These are phyloP conservation scores for Syncephalastrum contaminatum DNA, from an alignment of 371 early-diverging fungal species.

Conservation along the genomic window DNA sequence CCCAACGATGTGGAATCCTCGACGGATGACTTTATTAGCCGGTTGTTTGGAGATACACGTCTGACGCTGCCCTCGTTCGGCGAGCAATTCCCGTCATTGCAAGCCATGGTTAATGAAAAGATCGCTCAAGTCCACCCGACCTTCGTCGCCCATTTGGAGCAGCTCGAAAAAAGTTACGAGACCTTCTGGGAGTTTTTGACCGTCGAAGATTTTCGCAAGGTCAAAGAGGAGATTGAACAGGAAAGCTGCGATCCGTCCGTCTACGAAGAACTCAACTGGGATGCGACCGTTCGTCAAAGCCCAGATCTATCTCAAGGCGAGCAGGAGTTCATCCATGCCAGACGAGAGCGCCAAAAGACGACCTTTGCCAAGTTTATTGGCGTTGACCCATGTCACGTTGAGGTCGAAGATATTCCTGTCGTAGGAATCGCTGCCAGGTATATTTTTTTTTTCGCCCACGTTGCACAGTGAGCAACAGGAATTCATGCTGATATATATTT, in stretches of 20 bases:
- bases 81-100: background rate
- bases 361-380: constrained; percentile 72
- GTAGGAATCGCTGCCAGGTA: constrained; percentile 67
- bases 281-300: constrained; percentile 39
- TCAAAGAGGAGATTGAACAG: constrained; percentile 25
- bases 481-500: background rate
- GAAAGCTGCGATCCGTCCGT: constrained; percentile 17
- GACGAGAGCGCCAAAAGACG: constrained; percentile 48
- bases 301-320: constrained; percentile 49
- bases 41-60: constrained; percentile 5
- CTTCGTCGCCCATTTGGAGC: constrained; percentile 26
- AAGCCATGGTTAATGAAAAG: constrained; percentile 22
- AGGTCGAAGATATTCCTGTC: constrained; percentile 64
- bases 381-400: constrained; percentile 52
- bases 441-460: background rate
- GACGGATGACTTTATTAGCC: constrained; percentile 1
- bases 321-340: constrained; percentile 37
- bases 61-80: constrained; percentile 1
- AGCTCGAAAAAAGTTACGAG: constrained; percentile 27
- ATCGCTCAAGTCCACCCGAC: constrained; percentile 22
- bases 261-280: constrained; percentile 32
- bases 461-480: too few species aligned
- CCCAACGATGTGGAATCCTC: too few species aligned
- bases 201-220: constrained; percentile 32
- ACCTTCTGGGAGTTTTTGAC: constrained; percentile 34